Evolutionary conservation across 495 filamentous ascomycete genomes (phyloP), one percentile per base, ranked within the genome.

Genomic region (Tetracladium setigerum): DNA sequence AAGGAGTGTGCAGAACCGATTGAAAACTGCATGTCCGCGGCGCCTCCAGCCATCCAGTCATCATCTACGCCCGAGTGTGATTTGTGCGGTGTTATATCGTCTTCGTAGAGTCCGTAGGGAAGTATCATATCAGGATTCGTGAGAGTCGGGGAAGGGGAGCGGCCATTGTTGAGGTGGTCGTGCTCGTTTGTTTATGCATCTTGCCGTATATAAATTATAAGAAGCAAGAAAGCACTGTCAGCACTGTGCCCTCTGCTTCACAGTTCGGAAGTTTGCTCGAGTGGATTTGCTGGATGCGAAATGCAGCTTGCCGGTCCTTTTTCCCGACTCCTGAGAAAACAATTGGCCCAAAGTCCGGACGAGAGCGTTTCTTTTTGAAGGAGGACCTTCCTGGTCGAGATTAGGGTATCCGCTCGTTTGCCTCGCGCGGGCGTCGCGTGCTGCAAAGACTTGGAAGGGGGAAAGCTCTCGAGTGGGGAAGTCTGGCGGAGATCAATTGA

Each of bases 81-180:
- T 38, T 43, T 31, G 33, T 49, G 56, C n/a, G 36, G 27, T 55
- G 69, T 70, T 38, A 73, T 73, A 59, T 81, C 75, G 63, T 69
- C 65, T 27, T 27, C 22, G 56, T 81, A 76, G 58, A 76, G 75
- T 35, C 68, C 66, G 42, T 74, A 71, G 32, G 89, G 89, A 33
- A 95, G 71, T 50, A 95, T 94, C 87, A 95, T 89, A 62, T 92
- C 88, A 31, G 88, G 87, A 64, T 94, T 89, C n/a, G 87, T 89
- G 49, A 95, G 68, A 7, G 89, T 92, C 37, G 89, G 89, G 40
- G 87, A 94, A 22, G 81, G 71, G 54, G 62, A 50, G 66, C 65
- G 31, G 70, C 57, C 53, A 54, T 62, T 47, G 62, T 61, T 47
- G 52, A 57, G 41, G 54, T 60, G 57, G 57, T 44, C n/a, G 51